These are phyloP conservation scores for Alloteropsis semialata DNA, from an alignment of 176 grass and related monocot genomes.

Conservation along the genomic window DNA sequence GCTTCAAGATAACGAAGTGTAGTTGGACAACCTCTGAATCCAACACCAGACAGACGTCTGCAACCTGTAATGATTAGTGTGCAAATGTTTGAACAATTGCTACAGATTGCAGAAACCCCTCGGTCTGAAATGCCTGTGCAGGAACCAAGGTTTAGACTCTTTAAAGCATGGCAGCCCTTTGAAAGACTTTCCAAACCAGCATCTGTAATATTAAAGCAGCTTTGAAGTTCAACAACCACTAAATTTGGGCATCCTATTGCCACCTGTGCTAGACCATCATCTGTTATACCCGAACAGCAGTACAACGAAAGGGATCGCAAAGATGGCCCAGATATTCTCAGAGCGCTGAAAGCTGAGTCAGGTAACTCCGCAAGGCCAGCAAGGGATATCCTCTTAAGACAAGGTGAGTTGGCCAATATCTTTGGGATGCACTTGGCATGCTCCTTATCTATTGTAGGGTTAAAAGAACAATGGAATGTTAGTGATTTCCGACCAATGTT, in stretches of 20 bases:
- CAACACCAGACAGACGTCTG: conserved; percentile 63
- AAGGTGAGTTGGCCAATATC: conserved; percentile 56
- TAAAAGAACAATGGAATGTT: conserved; percentile 60
- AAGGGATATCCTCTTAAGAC: conserved; percentile 61
- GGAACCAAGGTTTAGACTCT: conserved; percentile 65
- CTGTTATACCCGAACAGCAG: conserved; percentile 74
- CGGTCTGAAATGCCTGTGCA: conserved; percentile 61
- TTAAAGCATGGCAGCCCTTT: conserved; percentile 51
- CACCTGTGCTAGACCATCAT: conserved; percentile 50
- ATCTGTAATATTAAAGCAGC: conserved; percentile 78
- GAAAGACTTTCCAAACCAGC: conserved; percentile 61
- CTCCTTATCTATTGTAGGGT: conserved; percentile 55
- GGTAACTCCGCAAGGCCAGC: conserved; percentile 57
- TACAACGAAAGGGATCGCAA: conserved; percentile 80
- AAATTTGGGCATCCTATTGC: conserved; percentile 67
- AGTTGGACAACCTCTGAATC: conserved; percentile 59
- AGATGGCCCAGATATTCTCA: conserved; percentile 49
- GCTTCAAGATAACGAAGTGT: conserved; percentile 74
- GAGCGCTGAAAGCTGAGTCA: conserved; percentile 43
- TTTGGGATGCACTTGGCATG: conserved; percentile 57
- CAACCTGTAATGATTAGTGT: conserved; percentile 61
- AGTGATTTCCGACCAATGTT: conserved; percentile 66
- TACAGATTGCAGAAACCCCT: conserved; percentile 56
- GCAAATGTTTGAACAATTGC: conserved; percentile 49
- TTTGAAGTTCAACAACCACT: conserved; percentile 66